Evolutionary conservation across 805 yeast species (phyloP), one percentile per base, ranked within the genome.

Genomic region (Kluyveromyces starmeri): DNA sequence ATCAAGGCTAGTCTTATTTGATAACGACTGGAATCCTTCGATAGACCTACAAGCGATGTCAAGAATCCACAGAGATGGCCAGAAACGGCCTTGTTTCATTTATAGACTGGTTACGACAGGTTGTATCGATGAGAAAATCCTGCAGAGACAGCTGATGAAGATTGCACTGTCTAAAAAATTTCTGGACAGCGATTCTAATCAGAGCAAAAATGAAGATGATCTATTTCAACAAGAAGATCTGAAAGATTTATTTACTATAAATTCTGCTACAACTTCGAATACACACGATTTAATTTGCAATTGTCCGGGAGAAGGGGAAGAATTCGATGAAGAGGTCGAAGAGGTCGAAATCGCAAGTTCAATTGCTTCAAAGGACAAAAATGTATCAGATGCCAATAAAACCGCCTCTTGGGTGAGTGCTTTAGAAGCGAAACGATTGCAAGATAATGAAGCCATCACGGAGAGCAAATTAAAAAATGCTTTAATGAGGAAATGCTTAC

Each of bases 21-120:
- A 92, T 53, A 84, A 92, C 43, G 97, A 92, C 51, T 92, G 98
- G 98, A 92, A 92, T 44, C 98, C 98, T 0, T 75, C 96, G 0
- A 69, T 79, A 9, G 98, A 92, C 51, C 55, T 82, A 21, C 98
- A 92, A 55, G 95, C 96, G 0, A 83, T 89, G 94, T 95, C 96
- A 1, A 64, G 98, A 42, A 78, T 92, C 5, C 95, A 89, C 51
- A 67, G 98, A 47, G 96, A 89, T 55, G 98, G 98, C 0, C 98
- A 92, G 53, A 71, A 59, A 31, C 70, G 61, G 30, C 84, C 84
- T 0, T 92, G 86, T 8, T 79, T 64, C 51, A 77, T 89, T 20
- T 92, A 92, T 51, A 67, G 98, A 44, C 57, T 92, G 13, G 59
- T 92, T 27, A 81, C 95, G 0, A 76, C 94, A 0, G 98, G 97